phyloP scores from a whole-genome alignment of 768 basidiomycete species.

The Candolleomyces eurysporus region DNA sequence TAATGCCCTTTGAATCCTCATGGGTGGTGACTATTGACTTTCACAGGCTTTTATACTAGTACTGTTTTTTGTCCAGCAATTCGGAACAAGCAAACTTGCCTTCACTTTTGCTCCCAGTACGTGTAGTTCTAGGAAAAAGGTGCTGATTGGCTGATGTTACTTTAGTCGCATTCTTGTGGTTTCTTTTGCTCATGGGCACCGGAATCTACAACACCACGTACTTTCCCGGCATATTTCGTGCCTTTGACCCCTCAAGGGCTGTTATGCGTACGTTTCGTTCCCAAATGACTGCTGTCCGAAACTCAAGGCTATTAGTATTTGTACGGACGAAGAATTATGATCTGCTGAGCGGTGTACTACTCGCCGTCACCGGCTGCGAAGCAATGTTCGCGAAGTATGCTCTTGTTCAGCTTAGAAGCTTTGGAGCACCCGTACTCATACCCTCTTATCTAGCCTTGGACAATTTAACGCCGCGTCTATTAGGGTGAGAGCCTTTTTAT shows the following conservation, averaged over 20 bases:
- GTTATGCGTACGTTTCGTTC: slow-evolving; percentile 53
- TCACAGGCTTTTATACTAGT: slow-evolving; percentile 49
- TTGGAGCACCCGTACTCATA: neutral
- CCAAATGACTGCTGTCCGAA: neutral
- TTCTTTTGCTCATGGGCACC: slow-evolving; percentile 41
- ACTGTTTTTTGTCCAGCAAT: slow-evolving; percentile 58
- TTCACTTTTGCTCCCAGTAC: slow-evolving; percentile 54
- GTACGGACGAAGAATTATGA: slow-evolving; percentile 63
- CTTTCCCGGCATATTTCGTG: slow-evolving; percentile 54
- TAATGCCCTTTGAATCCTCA: neutral
- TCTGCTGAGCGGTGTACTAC: slow-evolving; percentile 58
- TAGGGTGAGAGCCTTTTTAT: slow-evolving; percentile 31
- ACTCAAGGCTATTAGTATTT: slow-evolving; percentile 41
- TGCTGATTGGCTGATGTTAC: neutral
- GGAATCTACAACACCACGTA: slow-evolving; percentile 52
- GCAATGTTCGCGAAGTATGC: slow-evolving; percentile 65
- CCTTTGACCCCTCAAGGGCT: slow-evolving; percentile 60
- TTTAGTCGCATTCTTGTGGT: slow-evolving; percentile 54
- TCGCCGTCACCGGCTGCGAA: slow-evolving; percentile 70
- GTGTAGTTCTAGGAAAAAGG: slow-evolving; percentile 10
- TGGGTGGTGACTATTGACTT: neutral
- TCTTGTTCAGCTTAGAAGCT: neutral
- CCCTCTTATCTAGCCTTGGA: slow-evolving; percentile 43
- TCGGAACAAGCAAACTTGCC: slow-evolving; percentile 55
- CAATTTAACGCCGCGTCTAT: slow-evolving; percentile 66